Percentiles rank a stretch among this genome's conserved stretches.
These are phyloP conservation scores for Trichoderma sp. DNA, from an alignment of 2,329 filamentous ascomycete genomes.

Conservation along the genomic window DNA sequence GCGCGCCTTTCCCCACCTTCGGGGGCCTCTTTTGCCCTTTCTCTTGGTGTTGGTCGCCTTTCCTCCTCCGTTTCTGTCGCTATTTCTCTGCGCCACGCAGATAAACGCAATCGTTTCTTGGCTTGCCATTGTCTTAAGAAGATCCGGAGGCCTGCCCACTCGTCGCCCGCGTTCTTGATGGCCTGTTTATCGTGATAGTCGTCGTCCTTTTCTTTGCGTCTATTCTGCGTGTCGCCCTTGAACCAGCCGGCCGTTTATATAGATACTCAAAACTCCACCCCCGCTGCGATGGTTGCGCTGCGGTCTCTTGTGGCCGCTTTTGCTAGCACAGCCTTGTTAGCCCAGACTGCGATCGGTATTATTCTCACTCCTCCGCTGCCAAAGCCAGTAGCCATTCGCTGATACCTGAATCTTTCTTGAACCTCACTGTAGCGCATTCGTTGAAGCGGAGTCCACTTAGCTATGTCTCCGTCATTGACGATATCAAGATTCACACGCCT, in stretches of 20 bases:
- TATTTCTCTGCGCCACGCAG: slow-evolving; percentile 14
- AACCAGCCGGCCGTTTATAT: slow-evolving; percentile 10
- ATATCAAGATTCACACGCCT: slow-evolving; percentile 76
- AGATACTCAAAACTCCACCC: background rate
- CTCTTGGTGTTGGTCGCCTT: background rate
- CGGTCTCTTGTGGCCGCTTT: slow-evolving; percentile 35
- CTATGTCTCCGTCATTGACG: slow-evolving; percentile 72
- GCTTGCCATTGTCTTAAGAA: slow-evolving; percentile 6
- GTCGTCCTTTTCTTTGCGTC: background rate
- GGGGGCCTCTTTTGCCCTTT: background rate
- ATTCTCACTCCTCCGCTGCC: background rate
- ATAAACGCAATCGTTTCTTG: slow-evolving; percentile 19
- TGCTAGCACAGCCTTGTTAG: slow-evolving; percentile 34
- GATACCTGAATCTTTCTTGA: slow-evolving; percentile 27
- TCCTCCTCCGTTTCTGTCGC: background rate
- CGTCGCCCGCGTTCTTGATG: slow-evolving; percentile 15
- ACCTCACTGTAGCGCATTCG: slow-evolving; percentile 62
- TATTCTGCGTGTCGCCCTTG: slow-evolving; percentile 18
- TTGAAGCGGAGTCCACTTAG: slow-evolving; percentile 75
- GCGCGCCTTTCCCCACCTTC: background rate
- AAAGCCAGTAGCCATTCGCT: slow-evolving; percentile 34
- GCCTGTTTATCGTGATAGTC: slow-evolving; percentile 11
- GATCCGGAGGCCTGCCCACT: background rate
- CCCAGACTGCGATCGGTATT: slow-evolving; percentile 35
- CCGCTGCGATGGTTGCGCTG: slow-evolving; percentile 36